These are phyloP conservation scores for Ambispora gerdemannii DNA, from an alignment of 192 early-diverging fungal species.

Conservation along the genomic window DNA sequence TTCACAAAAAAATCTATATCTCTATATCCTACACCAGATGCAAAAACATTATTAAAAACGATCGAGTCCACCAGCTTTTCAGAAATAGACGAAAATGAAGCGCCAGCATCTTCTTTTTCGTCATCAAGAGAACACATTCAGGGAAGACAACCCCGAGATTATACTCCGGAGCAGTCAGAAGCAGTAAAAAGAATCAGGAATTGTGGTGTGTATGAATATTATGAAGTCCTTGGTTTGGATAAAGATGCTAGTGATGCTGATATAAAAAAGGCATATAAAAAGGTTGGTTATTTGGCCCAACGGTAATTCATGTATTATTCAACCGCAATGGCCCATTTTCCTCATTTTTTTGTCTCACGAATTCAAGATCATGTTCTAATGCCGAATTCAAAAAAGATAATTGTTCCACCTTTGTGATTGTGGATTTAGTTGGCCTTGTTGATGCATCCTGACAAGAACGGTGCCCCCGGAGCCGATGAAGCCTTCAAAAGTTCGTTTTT, in stretches of 20 bases:
- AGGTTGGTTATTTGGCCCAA: conserved; percentile 48
- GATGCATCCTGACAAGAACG: conserved; percentile 96
- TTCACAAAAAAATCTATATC: conserved; percentile 79
- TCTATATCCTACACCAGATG: conserved; percentile 72
- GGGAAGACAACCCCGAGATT: conserved; percentile 48
- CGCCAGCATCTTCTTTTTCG: conserved; percentile 29
- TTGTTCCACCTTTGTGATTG: neutral
- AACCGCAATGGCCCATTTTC: neutral
- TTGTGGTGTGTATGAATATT: conserved; percentile 71
- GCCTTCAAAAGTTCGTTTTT: conserved; percentile 80
- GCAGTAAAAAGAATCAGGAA: conserved; percentile 78
- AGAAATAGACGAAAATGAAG: conserved; percentile 15
- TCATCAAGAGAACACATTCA: conserved; percentile 30
- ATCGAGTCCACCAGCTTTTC: conserved; percentile 30
- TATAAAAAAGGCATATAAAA: conserved; percentile 93
- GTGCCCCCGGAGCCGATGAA: conserved; percentile 91
- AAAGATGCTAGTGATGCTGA: conserved; percentile 75
- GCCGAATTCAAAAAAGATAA: neutral
- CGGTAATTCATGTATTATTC: neutral
- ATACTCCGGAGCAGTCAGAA: conserved; percentile 70
- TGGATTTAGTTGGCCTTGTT: conserved; percentile 72
- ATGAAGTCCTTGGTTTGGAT: conserved; percentile 73
- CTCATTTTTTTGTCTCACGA: neutral
- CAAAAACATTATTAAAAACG: conserved; percentile 53
- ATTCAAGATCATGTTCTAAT: neutral